Evolutionary conservation across 306 rosid species (phyloP), one percentile per base, ranked within the genome.

Genomic region (Quercus cerris): DNA sequence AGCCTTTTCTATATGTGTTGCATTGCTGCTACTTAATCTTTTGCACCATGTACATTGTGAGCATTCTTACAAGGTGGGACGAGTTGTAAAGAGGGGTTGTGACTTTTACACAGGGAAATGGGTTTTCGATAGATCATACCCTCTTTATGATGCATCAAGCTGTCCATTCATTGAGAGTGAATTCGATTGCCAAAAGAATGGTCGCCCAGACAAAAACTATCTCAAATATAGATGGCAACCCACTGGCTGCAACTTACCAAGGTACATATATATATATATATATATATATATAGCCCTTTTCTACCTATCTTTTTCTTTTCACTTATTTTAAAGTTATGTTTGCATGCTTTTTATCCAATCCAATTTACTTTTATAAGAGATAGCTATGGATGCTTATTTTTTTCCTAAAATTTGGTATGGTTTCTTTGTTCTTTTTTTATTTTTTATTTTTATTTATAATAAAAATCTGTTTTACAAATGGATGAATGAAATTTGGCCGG

Each of bases 221-320:
- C 96, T 87, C 79, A 84, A 88, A 27, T 89, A 86, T 68, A 78
- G 92, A 78, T 94, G 98, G 98, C 93, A 92, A 19, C 97, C 98
- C 11, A 10, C 75, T 10, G 75, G 68, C 25, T 94, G 98, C 84
- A 75, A 78, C 80, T 80, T 92, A 74, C 87, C 94, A 22, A 88
- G 97, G 98, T 91, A 59, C 70, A 31, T 31, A 59, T 2, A 13
- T 49, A 15, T 7, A 6, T 2, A 13, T 49, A 15, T 7, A 6
- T n/a, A 23, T 23, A 23, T 23, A 23, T 2, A 13, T 49, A 15
- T 7, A 6, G 3, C 7, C 23, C 7, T 22, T 33, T 4, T 13
- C 30, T 33, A 0, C 15, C 63, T 9, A 20, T 3, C n/a, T 11
- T 14, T 20, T 6, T 58, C 1, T 28, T 27, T 57, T 9, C 13